Percentiles rank a stretch among this genome's conserved stretches.
Conservation (phyloP, 2,329 filamentous ascomycete species). For the Claviceps cyperi region DNA sequence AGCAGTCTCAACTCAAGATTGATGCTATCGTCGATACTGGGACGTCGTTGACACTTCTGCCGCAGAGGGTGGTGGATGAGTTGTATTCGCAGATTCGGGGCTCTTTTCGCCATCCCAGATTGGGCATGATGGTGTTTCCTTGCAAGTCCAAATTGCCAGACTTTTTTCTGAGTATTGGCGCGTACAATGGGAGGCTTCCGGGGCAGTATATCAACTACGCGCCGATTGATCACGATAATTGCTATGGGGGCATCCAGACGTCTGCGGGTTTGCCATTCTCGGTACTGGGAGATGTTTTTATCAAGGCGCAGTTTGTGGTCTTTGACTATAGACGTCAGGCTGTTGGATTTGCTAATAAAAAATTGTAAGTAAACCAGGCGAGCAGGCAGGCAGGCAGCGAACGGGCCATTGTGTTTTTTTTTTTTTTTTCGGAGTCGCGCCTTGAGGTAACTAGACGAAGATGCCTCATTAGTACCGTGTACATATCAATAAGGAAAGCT, state of each 20-base stretch:
- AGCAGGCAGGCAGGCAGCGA: constrained; percentile 27
- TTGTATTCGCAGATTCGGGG: constrained; percentile 47
- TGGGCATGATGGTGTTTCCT: constrained; percentile 44
- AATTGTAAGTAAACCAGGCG: not conserved
- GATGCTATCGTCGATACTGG: constrained; percentile 55
- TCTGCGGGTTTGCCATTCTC: constrained; percentile 22
- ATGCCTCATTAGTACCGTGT: too few species aligned
- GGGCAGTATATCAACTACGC: constrained; percentile 25
- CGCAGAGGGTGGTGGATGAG: constrained; percentile 32
- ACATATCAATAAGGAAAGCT: too few species aligned
- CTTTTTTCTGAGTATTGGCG: constrained; percentile 21
- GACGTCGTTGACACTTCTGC: constrained; percentile 50
- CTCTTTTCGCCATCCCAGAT: constrained; percentile 26
- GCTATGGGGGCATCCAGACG: constrained; percentile 25
- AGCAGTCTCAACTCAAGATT: constrained; percentile 5
- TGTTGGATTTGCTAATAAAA: constrained; percentile 27
- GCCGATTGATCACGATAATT: constrained; percentile 11
- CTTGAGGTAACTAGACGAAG: too few species aligned
- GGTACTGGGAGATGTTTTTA: constrained; percentile 26
- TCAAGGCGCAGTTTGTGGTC: constrained; percentile 31
- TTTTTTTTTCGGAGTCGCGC: too few species aligned
- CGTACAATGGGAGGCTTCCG: constrained; percentile 20
- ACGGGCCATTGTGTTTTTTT: constrained; percentile 19
- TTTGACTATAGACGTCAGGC: constrained; percentile 19
- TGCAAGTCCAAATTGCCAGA: constrained; percentile 37